Percentiles rank a stretch among this genome's conserved stretches.
phyloP scores from a whole-genome alignment of 306 rosid species.

The Oemleria cerasiformis region DNA sequence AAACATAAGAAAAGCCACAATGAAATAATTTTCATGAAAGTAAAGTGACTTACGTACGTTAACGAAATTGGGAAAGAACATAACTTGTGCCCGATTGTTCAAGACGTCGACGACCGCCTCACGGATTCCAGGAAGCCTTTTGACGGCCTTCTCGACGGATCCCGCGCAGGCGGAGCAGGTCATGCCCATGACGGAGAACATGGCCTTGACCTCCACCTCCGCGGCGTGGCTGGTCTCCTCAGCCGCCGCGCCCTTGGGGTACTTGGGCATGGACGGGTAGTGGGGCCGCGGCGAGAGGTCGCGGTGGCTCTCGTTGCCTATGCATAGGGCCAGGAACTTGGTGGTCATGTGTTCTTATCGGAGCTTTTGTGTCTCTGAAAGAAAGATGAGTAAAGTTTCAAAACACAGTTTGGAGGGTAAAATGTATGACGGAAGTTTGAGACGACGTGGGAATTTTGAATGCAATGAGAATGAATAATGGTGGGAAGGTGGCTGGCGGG shows the following conservation, averaged over 20 bases:
- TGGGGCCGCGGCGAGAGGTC: conserved; percentile 48
- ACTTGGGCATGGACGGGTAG: conserved; percentile 71
- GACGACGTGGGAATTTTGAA: not conserved
- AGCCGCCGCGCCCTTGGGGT: conserved; percentile 40
- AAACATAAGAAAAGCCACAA: conserved; percentile 6
- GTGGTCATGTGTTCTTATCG: conserved; percentile 30
- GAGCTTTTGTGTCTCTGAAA: not conserved
- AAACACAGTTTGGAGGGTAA: conserved; percentile 6
- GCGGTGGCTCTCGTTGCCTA: conserved; percentile 28
- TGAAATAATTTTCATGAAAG: not conserved
- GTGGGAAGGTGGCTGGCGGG: not conserved
- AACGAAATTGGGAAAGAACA: conserved; percentile 47
- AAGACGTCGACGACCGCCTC: conserved; percentile 66
- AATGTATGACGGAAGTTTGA: not conserved
- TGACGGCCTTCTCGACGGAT: conserved; percentile 59
- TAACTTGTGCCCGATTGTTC: conserved; percentile 54
- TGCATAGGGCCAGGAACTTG: conserved; percentile 48
- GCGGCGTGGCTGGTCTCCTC: conserved; percentile 11
- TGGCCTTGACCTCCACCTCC: conserved; percentile 33
- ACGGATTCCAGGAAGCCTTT: conserved; percentile 63
- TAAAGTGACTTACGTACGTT: conserved; percentile 39
- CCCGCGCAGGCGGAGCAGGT: conserved; percentile 71
- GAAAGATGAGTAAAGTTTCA: not conserved
- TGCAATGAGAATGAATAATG: not conserved
- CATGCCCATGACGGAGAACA: conserved; percentile 64